Evolutionary conservation across 1,139 yeast genomes (phyloP), one percentile per base, ranked within the genome.

Genomic region (Pichia sp.): DNA sequence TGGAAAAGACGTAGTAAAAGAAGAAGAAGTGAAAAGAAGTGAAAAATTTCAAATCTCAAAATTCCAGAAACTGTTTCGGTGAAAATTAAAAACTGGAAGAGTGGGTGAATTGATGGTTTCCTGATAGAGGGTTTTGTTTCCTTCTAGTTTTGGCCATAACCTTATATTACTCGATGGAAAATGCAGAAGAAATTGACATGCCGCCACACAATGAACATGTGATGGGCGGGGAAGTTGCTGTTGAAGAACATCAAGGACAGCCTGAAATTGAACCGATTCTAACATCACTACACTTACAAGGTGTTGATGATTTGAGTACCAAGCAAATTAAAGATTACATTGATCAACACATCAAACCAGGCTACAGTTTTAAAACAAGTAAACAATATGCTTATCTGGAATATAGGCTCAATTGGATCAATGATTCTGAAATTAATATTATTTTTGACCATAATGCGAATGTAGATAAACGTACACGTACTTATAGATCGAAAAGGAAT

Each of bases 221-320:
- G n/a, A 42, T 42, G 25, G 14, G 18, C 13, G 27, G 7, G 2
- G 30, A 44, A 8, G n/a, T 14, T 14, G 16, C 6, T 19, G 29
- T 14, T 3, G 29, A 14, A 18, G 39, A 41, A 14, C 16, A 30
- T 25, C 14, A n/a, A n/a, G 14, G 8, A 25, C 25, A 34, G 22
- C 19, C 22, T 16, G 45, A 38, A 18, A 13, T 34, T 16, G 63
- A 60, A 29, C 61, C 70, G 22, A 66, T 81, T 48, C 78, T 80
- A 11, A 81, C 79, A 47, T 78, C 86, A 0, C 58, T 86, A 29
- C 73, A 70, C 52, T 56, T 86, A 4, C 65, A 70, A 48, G 95
- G 95, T 22, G 93, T 86, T 2, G 89, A 86, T 58, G 80, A 76
- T 49, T 70, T 86, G 56, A 78, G 86, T 43, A 83, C 89, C 2